Base-by-base conservation (phyloP, 2,329 filamentous ascomycete species). In the Fusarium buxicola region DNA sequence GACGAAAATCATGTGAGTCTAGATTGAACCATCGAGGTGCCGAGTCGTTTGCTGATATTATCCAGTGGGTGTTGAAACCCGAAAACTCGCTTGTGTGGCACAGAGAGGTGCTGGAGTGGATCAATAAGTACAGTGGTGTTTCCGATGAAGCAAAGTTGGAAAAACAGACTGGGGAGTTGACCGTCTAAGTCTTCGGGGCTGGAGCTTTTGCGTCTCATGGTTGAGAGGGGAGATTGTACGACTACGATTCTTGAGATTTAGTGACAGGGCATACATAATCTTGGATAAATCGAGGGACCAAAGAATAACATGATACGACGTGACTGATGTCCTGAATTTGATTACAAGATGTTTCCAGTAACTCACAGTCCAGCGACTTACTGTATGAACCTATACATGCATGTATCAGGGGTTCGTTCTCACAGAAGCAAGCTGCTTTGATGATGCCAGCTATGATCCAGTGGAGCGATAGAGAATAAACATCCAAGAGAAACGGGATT, bases 11-110 rank as follows among this genome's bases (percentile, higher is more conserved):
- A 87, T 59, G 76, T 78, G 69, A 76, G 76, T 70, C 10, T 18
- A 3, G 2, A 27, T 3, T 12, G 5, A 7, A 24, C 18, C 10
- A 15, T 1, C 21, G 9, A 12, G 25, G 30, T 45, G 27, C 18
- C 18, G 9, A 5, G 28, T 2, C 31, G 10, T 15, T 41, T 39
- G 11, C 50, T 53, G 24, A 69, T 41, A 6, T 7, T 18, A 15
- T 36, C 25, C 46, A 88, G 85, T 89, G 92, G 92, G 93, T 97
- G 5, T 73, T 97, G 50, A 96, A 97, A 74, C 92, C 90, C 0
- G 94, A 97, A 77, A 98, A 98, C 75, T 91, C 89, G 4, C 79
- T 97, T 15, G 84, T 96, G 16, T 98, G 95, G 95, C 93, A 98
- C 72, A 85, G 85, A 53, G 91, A 92, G 55, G 93, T 98, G 13